phyloP scores from a whole-genome alignment of 2,329 filamentous ascomycete species.

The Parafenestella ontariensis region DNA sequence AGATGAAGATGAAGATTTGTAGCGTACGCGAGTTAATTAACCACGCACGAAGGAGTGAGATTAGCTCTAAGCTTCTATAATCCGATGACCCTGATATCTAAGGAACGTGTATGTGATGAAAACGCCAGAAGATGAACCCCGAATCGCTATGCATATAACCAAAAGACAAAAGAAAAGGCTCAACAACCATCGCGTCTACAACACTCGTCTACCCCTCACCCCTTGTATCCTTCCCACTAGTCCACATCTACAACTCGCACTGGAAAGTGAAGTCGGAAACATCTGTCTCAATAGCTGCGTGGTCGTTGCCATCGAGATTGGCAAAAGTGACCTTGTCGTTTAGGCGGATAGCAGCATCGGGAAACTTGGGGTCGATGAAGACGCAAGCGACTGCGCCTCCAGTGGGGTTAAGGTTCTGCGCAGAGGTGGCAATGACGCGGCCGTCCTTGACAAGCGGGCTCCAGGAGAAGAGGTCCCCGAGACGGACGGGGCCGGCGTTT shows the following conservation, averaged over 20 bases:
- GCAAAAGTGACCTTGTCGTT: slow-evolving; percentile 23
- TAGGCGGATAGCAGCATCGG: too few species aligned
- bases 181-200: neutral
- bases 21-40: neutral
- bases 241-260: slow-evolving; percentile 14
- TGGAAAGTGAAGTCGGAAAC: slow-evolving; percentile 20
- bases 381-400: slow-evolving; percentile 14
- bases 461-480: slow-evolving; percentile 18
- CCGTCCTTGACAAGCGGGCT: slow-evolving; percentile 15
- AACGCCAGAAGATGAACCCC: slow-evolving; percentile 1
- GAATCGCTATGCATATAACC: slow-evolving; percentile 11
- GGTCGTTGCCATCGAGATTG: slow-evolving; percentile 18
- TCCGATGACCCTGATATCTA: neutral
- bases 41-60: slow-evolving; percentile 7
- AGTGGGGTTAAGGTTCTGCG: slow-evolving; percentile 18
- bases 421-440: slow-evolving; percentile 20
- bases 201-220: neutral
- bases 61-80: slow-evolving; percentile 10
- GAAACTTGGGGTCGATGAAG: too few species aligned
- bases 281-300: slow-evolving; percentile 20
- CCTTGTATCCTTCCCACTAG: neutral
- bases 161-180: neutral
- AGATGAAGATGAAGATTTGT: too few species aligned
- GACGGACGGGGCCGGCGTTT: slow-evolving; percentile 9
- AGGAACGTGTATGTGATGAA: slow-evolving; percentile 9